Evolutionary conservation across 2,329 filamentous ascomycete genomes (phyloP), one percentile per base, ranked within the genome.

Genomic region (Grosmannia penicillata): DNA sequence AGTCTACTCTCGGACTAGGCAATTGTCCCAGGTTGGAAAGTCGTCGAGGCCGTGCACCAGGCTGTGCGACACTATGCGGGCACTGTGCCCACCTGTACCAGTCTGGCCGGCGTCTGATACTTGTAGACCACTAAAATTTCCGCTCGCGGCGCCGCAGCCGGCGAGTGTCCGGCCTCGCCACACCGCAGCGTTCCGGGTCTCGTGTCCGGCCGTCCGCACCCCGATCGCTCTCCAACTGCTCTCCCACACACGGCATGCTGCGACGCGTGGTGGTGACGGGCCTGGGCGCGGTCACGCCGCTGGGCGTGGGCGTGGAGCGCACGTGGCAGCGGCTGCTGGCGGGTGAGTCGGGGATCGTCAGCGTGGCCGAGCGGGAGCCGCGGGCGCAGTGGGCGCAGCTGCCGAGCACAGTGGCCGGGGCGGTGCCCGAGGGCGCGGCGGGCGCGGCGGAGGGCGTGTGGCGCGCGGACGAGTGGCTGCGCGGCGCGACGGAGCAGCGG

Each of bases 261-360:
- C 70, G 76, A 54, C 75, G 82, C 50, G 83, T 91, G 49, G 84
- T 89, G 51, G 78, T 91, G 54, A 91, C 84, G 38, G 83, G 84
- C 52, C 66, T 91, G 36, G 83, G 84, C 45, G 82, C 81, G 54
- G 71, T 91, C 50, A 85, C 82, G 48, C 87, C 87, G 42, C 66
- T 95, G 21, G 87, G 83, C 44, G 75, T 93, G 42, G 85, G 86
- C 44, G 68, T 82, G 45, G 75, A 73, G 47, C 74, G 65, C 40
- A 83, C 83, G 43, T 98, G 91, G 91, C 69, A 63, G 43, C 78
- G 82, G 38, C 73, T 98, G 30, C 57, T 96, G 23, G 75, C 82
- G 30, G 77, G 84, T 32, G 68, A 87, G 28, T 86, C 79, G 44
- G 91, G 87, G 46, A 75, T 98, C 49, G 69, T 77, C 41, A 89